Base-by-base conservation (phyloP, 2,329 filamentous ascomycete species). In the Sporothrix phasma region DNA sequence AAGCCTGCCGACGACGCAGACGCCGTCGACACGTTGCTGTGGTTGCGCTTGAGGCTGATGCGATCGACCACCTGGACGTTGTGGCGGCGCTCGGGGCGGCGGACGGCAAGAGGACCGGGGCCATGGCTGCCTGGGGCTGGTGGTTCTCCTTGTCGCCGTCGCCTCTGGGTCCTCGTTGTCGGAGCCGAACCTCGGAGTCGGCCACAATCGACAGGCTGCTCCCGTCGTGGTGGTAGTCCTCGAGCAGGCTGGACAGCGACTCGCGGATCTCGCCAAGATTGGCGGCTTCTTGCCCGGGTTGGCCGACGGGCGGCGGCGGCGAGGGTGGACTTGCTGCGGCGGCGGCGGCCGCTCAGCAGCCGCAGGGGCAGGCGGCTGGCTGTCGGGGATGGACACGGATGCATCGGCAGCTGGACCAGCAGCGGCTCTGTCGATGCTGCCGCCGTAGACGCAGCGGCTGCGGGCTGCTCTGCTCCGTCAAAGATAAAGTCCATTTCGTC, bases 251-350 rank as follows among this genome's bases (percentile, higher is more conserved):
- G 4, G 90, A 95, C 6, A 97, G 78, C 0, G 89, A 90, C 73
- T 93, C 85, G 64, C 91, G 86, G 67, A 97, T 88, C 71, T 97
- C 90, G 31, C 86, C 85, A 10, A 96, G 78, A 19, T 87, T 89
- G 5, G 87, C 81, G 92, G 90, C 70, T 87, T 91, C 74, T 83
- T 84, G 61, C 79, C 80, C 17, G 78, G 78, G 64, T 80, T 81
- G 26, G 84, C 87, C 49, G 61, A 61, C 7, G 26, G n/a, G n/a
- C 64, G 64, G 19, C 88, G 84, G 60, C 88, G 85, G 59, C 68
- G 69, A 11, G 47, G 61, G 11, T 22, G 22, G 13, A 26, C n/a
- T 4, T 45, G 34, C 53, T 68, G 22, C 24, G 13, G 83, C 74
- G 7, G 49, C 47, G 0, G 37, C 7, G 1, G 41, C 6, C 1